Conservation (phyloP, 495 filamentous ascomycete genomes). For the Choiromyces venosus region DNA sequence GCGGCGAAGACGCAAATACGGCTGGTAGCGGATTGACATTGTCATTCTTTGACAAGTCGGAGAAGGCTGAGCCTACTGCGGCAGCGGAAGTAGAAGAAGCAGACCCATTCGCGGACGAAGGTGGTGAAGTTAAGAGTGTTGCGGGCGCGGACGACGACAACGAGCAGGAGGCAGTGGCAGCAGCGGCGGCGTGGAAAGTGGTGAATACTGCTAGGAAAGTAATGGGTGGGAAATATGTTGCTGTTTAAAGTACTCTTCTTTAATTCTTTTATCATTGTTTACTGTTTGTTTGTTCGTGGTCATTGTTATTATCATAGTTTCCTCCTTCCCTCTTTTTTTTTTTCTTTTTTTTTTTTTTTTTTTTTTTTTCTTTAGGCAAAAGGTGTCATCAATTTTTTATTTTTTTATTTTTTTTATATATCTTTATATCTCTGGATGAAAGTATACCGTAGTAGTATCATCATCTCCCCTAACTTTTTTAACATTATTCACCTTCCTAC, state of each 20-base stretch:
- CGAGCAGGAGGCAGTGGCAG: slow-evolving; percentile 44
- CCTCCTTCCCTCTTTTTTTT: slow-evolving; percentile 28
- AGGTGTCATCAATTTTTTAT: neutral
- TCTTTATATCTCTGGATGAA: neutral
- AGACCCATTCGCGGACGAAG: slow-evolving; percentile 67
- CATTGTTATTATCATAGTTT: slow-evolving; percentile 21
- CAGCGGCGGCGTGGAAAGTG: slow-evolving; percentile 59
- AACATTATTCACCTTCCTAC: too few relatives aligned
- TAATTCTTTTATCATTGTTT: slow-evolving; percentile 41
- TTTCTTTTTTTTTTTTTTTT: slow-evolving; percentile 5
- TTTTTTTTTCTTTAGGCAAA: slow-evolving; percentile 1
- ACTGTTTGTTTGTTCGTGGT: slow-evolving; percentile 26
- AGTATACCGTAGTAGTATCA: too few relatives aligned
- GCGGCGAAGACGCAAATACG: slow-evolving; percentile 48
- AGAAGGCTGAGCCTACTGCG: slow-evolving; percentile 30
- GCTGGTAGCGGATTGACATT: slow-evolving; percentile 61
- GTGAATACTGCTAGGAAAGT: slow-evolving; percentile 67
- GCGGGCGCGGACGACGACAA: slow-evolving; percentile 40
- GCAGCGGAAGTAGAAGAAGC: slow-evolving; percentile 45
- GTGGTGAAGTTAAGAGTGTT: slow-evolving; percentile 36
- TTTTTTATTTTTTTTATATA: neutral
- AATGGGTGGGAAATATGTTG: slow-evolving; percentile 72
- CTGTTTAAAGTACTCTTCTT: slow-evolving; percentile 36
- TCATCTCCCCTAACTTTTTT: too few relatives aligned
- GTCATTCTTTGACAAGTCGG: slow-evolving; percentile 46